Base-by-base conservation (phyloP, 768 basidiomycete genomes). In the Chalciporus chontae region DNA sequence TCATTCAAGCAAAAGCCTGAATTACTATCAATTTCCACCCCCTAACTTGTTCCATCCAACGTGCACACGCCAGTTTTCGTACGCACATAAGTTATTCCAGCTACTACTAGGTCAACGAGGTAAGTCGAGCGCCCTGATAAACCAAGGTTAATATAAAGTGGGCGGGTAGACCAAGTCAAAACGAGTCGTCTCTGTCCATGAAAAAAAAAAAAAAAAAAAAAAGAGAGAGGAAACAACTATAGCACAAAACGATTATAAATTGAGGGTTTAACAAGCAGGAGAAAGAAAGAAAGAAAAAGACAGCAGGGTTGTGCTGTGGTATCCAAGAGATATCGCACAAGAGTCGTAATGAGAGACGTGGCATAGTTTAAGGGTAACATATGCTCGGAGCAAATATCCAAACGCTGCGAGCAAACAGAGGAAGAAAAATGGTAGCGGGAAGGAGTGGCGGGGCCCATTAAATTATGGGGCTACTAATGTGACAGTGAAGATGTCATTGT, bases 301-400 rank as follows among this genome's bases (percentile, higher is more conserved):
- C 39, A 51, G 47, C 56, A 45, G 37, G 45, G 7, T 6, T 6
- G 51, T 55, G 50, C 39, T 15, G 19, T 53, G 61, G 61, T 62
- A 62, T 64, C 61, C 61, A 58, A 64, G 46, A 53, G 50, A 53
- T 50, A 50, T 51, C 53, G 57, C 51, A 24, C 41, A 43, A 26
- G 38, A 23, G 39, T 51, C 52, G 34, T 58, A 32, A 48, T 41
- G 39, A 48, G 34, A 47, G 38, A 45, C 37, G 47, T 48, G 49
- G 34, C 50, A 43, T 43, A 46, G 34, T 38, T 53, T 26, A 49
- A 42, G 47, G 51, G 44, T 54, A 51, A 43, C 45, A 51, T 54
- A 40, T 24, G 38, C 42, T 42, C 42, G 37, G 38, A 39, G 43
- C 24, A 40, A 48, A 60, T 49, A 57, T 58, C 58, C 53, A 36